Evolutionary conservation across 306 rosid species (phyloP).

Genomic region (Argentina anserina): DNA sequence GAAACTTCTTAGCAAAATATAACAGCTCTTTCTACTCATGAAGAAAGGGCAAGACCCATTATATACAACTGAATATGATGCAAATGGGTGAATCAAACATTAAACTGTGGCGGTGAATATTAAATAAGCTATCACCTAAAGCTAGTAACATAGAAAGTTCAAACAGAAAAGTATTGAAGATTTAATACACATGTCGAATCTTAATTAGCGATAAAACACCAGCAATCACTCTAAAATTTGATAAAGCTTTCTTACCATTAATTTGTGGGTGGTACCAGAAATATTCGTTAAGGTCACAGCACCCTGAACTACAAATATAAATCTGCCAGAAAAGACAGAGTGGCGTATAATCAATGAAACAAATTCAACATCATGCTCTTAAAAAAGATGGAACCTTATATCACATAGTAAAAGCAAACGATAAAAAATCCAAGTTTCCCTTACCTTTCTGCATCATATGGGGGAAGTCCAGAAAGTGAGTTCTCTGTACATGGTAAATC

Average conservation of each 20-base stretch:
- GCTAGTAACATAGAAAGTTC: not conserved
- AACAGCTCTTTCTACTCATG: not conserved
- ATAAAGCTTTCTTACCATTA: slow-evolving; percentile 46
- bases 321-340: slow-evolving; percentile 46
- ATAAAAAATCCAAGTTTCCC: not conserved
- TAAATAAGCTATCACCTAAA: no score
- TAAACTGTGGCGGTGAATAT: not conserved
- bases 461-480: slow-evolving; percentile 63
- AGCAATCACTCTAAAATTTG: slow-evolving; percentile 14
- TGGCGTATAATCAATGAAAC: slow-evolving; percentile 12
- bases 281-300: slow-evolving; percentile 43
- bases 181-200: not conserved
- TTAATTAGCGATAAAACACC: not conserved
- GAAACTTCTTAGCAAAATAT: not conserved
- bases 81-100: slow-evolving; percentile 1
- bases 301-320: slow-evolving; percentile 87
- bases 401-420: not conserved
- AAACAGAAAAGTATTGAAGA: not conserved
- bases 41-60: not conserved
- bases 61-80: not conserved
- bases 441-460: slow-evolving; percentile 69
- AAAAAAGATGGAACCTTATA: not conserved
- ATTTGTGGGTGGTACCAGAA: slow-evolving; percentile 34
- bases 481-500: slow-evolving; percentile 46
- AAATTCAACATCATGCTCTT: slow-evolving; percentile 13